Evolutionary conservation across 768 basidiomycete species (phyloP).

Genomic region (Pulveroboletus sp.): DNA sequence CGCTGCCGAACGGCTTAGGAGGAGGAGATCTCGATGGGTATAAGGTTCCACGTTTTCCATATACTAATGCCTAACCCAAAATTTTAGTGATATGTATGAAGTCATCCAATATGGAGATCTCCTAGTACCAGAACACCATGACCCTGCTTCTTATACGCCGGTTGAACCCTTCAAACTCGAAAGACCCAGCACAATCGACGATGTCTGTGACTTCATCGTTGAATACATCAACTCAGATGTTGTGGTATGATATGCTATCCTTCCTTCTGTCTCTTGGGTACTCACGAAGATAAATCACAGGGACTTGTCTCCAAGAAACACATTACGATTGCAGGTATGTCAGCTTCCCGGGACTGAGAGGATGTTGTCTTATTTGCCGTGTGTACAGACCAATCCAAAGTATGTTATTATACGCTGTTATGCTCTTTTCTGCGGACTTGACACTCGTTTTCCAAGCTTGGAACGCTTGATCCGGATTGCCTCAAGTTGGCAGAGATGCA

Average conservation of each 20-base stretch:
- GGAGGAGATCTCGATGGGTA: conserved; percentile 85
- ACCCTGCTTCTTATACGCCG: conserved; percentile 50
- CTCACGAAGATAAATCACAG: conserved; percentile 34
- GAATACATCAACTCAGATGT: conserved; percentile 85
- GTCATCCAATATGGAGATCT: conserved; percentile 55
- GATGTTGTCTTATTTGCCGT: neutral
- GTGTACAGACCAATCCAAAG: conserved; percentile 65
- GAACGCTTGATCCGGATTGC: conserved; percentile 60
- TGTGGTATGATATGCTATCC: conserved; percentile 44
- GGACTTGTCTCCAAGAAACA: conserved; percentile 68
- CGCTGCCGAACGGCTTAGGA: conserved; percentile 65
- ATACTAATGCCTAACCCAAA: neutral
- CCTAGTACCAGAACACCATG: conserved; percentile 49
- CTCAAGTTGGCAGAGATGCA: conserved; percentile 55
- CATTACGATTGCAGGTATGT: conserved; percentile 66
- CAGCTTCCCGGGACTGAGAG: neutral
- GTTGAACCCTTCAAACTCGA: conserved; percentile 36
- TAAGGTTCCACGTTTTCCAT: conserved; percentile 7
- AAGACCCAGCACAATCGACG: conserved; percentile 56
- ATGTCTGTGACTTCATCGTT: conserved; percentile 78
- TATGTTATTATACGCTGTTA: conserved; percentile 23
- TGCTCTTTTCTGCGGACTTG: neutral
- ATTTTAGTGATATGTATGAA: conserved; percentile 59
- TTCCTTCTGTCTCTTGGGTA: neutral
- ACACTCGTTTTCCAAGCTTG: conserved; percentile 40